A percentile compares a stretch with the other conserved stretches of the same genome.
These are phyloP conservation scores for Boletus nobilissimus DNA, from an alignment of 1,284 basidiomycete genomes.

Conservation along the genomic window DNA sequence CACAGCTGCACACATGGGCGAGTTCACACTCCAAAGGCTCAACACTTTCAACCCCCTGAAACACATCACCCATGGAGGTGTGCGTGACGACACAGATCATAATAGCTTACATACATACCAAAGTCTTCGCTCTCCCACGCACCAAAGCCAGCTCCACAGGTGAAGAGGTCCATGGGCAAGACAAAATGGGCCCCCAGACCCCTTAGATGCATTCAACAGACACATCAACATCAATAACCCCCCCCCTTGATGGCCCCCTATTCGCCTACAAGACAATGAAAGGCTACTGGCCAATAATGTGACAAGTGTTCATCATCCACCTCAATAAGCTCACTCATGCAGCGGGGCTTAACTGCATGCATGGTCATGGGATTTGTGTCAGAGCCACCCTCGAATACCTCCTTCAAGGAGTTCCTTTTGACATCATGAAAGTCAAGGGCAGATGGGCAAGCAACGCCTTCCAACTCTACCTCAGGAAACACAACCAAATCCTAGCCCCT, in stretches of 20 bases:
- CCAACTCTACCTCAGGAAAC: background rate
- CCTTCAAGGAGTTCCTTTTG: background rate
- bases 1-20: background rate
- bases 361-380: background rate
- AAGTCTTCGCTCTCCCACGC: background rate
- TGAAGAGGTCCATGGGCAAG: background rate
- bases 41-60: background rate
- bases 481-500: background rate
- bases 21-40: background rate
- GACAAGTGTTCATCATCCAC: background rate
- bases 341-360: background rate
- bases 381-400: background rate
- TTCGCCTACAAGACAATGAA: background rate
- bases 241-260: background rate
- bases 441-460: background rate
- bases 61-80: background rate
- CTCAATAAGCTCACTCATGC: background rate
- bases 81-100: background rate
- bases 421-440: background rate
- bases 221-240: background rate
- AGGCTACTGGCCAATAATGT: background rate
- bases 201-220: background rate
- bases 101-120: background rate
- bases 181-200: background rate
- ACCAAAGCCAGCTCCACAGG: background rate